Base-by-base conservation (phyloP, 2,329 filamentous ascomycete genomes). In the Pseudogymnoascus sp. region DNA sequence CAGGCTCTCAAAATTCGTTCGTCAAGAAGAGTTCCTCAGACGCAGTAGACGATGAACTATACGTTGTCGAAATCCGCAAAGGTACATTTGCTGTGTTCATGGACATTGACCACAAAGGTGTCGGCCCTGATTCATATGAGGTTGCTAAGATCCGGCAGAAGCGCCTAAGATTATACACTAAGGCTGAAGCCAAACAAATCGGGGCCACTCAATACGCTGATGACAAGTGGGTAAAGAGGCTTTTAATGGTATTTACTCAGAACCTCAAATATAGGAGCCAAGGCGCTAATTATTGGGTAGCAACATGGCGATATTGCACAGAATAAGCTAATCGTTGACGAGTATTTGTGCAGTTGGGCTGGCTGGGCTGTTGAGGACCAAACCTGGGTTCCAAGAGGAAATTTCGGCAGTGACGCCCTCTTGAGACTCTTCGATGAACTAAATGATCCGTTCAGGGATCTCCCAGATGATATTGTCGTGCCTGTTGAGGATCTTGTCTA, bases 341-440 rank as follows among this genome's bases (percentile, higher is more conserved):
- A 64, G 21, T 64, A 63, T 26, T 36, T 63, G 10, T 42, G 63
- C 19, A 62, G 63, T 15, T 64, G 61, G 60, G 61, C 63, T 10
- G 63, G 63, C 7, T 63, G 61, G 38, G 35, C 63, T 5, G 33
- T 23, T 11, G 63, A 64, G 17, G 61, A 47, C 6, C 36, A 57
- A 4, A 36, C 60, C 15, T 64, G 63, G 63, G 36, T 31, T 15
- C 31, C 62, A n/a, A 57, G 50, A 3, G 50, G 28, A 1, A 33
- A 57, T 35, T 57, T 57, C 8, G 28, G 28, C 17, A 33, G 2
- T 33, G 50, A 57, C 21, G 10, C 10, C 15, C 50, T 57, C 11
- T 57, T 57, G 7, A 33, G 11, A 8, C 50, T 57, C 15, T 57
- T 57, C 11, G 50, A 57, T 7, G 50, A 57, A 6, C n/a, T 33